Base-by-base conservation (phyloP, 257 asterid species). In the Fraxinus cuspidata region DNA sequence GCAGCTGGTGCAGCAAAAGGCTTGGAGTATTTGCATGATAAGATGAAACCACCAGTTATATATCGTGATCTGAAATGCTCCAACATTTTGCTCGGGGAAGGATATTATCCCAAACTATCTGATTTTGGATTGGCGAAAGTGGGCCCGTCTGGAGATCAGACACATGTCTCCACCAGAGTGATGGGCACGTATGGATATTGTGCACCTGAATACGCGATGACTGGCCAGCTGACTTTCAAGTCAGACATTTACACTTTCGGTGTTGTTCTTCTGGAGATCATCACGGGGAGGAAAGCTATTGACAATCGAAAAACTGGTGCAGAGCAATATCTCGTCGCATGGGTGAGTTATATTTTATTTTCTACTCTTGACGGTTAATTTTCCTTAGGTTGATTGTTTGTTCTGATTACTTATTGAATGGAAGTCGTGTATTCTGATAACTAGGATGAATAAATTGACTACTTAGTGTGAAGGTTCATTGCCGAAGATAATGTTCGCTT, bases 51-150 rank as follows among this genome's bases (percentile, higher is more conserved):
- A 4, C 90, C 87, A 0, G 23, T 87, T 32, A 87, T 87, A 74
- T 87, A 84, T 77, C 90, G 90, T 10, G 90, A 84, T 73, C 69
- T 87, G 84, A 87, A 87, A 85, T 83, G 89, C 44, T 85, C 90
- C 65, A 87, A 85, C 82, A 87, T 87, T 49, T 77, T 87, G 78
- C 89, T 84, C 2, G 85, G 86, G 72, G 83, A 82, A 27, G 88
- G 83, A 31, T 84, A 79, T 69, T 79, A 81, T 74, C 35, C 86
- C 4, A 86, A 86, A 69, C 74, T 86, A 63, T 86, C 87, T 0
- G 89, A 86, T 80, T 86, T 86, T n/a, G 87, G 89, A 9, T 72
- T 86, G 65, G 89, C 89, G 5, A 86, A 86, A 72, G 87, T 81
- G 21, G 89, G 89, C 0, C 89, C 89, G 0, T 58, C 72, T 13